These are phyloP conservation scores for Cadophora gregata DNA, from an alignment of 2,329 filamentous ascomycete genomes.

Conservation along the genomic window DNA sequence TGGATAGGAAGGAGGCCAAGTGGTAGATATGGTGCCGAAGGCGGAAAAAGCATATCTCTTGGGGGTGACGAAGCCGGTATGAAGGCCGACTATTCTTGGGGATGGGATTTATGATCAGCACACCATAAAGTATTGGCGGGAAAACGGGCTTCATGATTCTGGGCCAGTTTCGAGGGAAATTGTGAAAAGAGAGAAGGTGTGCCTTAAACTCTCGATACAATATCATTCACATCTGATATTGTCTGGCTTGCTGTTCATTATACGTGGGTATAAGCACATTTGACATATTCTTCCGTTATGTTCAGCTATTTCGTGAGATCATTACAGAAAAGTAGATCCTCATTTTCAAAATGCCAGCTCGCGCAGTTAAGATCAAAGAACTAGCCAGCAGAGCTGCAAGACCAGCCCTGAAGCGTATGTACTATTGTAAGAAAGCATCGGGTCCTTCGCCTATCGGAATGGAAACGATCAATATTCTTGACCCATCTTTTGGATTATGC, in stretches of 20 bases:
- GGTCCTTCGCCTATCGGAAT: not conserved
- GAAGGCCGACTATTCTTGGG: not conserved
- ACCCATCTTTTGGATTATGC: not conserved
- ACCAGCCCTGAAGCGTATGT: not conserved
- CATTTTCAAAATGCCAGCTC: not conserved
- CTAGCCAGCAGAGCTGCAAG: not conserved
- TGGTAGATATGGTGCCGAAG: constrained; percentile 40
- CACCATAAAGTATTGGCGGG: not conserved
- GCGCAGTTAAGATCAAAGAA: not conserved
- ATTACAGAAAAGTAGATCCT: not conserved
- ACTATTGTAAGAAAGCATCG: not conserved
- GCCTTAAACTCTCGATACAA: not conserved
- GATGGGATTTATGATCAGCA: constrained; percentile 9
- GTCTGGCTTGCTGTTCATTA: not conserved
- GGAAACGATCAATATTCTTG: not conserved
- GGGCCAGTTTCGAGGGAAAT: not conserved
- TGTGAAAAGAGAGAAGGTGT: constrained; percentile 12
- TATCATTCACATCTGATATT: not conserved
- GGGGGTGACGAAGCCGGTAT: not conserved
- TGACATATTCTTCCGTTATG: not conserved
- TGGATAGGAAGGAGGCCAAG: constrained; percentile 56
- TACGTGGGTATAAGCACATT: not conserved
- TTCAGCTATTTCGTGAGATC: constrained; percentile 11
- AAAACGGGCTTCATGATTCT: not conserved
- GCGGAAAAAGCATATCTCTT: not conserved